A percentile compares a stretch with the other conserved stretches of the same genome.
Evolutionary conservation across 331 rosid species (phyloP).

Genomic region (Cucumis variabilis): DNA sequence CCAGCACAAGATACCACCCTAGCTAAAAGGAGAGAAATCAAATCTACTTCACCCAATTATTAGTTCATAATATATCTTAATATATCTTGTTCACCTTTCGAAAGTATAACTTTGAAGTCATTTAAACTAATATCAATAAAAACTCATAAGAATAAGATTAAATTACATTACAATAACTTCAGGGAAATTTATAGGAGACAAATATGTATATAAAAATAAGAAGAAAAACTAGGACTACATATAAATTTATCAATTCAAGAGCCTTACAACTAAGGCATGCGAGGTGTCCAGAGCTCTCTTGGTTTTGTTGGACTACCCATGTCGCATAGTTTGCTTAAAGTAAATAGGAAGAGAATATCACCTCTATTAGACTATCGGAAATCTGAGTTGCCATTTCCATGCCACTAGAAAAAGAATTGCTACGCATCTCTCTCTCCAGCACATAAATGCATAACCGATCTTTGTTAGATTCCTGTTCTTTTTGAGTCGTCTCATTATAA

Average conservation of each 20-base stretch:
- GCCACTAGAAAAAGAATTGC: constrained; percentile 52
- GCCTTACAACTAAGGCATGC: constrained; percentile 97
- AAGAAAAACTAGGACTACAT: neutral
- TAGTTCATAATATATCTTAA: too few species aligned
- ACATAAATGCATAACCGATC: constrained; percentile 84
- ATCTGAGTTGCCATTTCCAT: constrained; percentile 45
- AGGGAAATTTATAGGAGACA: neutral
- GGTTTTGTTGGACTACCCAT: constrained; percentile 93
- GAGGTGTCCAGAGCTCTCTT: constrained; percentile 93
- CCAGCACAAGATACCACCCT: too few species aligned
- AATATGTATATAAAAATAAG: neutral
- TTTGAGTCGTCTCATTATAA: constrained; percentile 50
- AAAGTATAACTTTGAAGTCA: too few species aligned
- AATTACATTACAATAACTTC: too few species aligned
- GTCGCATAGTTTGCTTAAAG: constrained; percentile 98
- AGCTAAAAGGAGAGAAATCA: too few species aligned
- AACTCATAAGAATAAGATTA: too few species aligned
- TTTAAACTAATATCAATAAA: too few species aligned
- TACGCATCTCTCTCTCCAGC: constrained; percentile 84
- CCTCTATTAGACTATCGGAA: constrained; percentile 43
- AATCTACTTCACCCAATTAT: too few species aligned
- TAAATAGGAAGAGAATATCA: constrained; percentile 30
- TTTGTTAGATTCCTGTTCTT: constrained; percentile 72
- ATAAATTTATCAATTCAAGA: constrained; percentile 27
- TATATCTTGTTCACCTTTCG: too few species aligned